Evolutionary conservation across 2,329 filamentous ascomycete species (phyloP).

Genomic region (Paecilomyces niveus): DNA sequence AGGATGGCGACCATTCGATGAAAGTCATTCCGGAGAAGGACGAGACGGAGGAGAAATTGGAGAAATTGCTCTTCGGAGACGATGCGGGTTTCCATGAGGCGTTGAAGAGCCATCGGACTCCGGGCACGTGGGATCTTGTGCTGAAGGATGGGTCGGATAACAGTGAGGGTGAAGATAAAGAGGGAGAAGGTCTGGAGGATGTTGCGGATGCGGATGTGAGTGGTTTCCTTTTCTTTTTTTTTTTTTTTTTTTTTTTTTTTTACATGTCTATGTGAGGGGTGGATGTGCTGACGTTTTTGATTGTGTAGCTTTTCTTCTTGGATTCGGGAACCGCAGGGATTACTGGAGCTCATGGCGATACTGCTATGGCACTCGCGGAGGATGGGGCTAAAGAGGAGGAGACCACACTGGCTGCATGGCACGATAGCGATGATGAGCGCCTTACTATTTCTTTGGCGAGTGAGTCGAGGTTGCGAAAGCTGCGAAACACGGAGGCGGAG

Average conservation of each 20-base stretch:
- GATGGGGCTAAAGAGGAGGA: conserved; percentile 25
- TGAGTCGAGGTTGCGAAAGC: conserved; percentile 69
- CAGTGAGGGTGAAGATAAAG: conserved; percentile 40
- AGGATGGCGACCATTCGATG: conserved; percentile 5
- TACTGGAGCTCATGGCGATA: conserved; percentile 20
- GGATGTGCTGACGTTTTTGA: conserved; percentile 1
- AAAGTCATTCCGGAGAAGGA: conserved; percentile 58
- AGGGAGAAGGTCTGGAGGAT: conserved; percentile 51
- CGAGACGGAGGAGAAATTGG: conserved; percentile 75
- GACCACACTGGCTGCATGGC: conserved; percentile 55
- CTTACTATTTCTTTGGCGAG: conserved; percentile 74
- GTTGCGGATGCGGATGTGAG: conserved; percentile 66
- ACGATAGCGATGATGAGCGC: conserved; percentile 92
- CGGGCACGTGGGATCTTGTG: conserved; percentile 33
- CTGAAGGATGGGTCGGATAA: conserved; percentile 23
- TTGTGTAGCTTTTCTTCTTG: conserved; percentile 64
- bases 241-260: neutral
- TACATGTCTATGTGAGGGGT: neutral
- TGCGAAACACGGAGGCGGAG: conserved; percentile 72
- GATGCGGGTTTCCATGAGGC: conserved; percentile 71
- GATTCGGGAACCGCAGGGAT: conserved; percentile 55
- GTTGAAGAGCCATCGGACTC: conserved; percentile 53
- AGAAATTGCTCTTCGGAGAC: conserved; percentile 83
- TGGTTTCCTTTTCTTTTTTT: too few relatives aligned
- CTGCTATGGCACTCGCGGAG: conserved; percentile 32